A percentile compares a stretch with the other conserved stretches of the same genome.
Evolutionary conservation across 345 rosid genomes (phyloP).

Genomic region (Luvunga scandens): DNA sequence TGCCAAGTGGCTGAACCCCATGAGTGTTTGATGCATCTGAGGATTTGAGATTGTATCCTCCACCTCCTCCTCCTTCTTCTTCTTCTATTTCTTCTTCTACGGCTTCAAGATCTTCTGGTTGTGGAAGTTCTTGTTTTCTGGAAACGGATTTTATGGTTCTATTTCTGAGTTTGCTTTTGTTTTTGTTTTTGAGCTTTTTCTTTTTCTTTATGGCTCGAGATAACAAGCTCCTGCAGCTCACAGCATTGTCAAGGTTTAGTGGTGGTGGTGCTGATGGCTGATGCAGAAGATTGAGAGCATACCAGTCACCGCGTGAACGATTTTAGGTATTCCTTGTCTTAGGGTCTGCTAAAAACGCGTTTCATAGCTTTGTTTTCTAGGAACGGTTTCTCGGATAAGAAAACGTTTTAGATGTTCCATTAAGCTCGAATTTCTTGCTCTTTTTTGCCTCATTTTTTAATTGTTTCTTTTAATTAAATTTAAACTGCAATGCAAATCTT

Average conservation of each 20-base stretch:
- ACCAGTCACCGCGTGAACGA: background rate
- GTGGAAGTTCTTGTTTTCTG: constrained; percentile 9
- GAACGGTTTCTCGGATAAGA: background rate
- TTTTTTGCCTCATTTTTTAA: too few relatives aligned
- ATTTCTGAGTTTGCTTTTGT: constrained; percentile 19
- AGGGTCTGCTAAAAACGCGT: background rate
- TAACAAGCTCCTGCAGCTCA: constrained; percentile 30
- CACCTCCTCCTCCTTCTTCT: constrained; percentile 38
- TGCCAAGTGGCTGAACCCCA: constrained; percentile 90
- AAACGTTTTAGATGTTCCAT: background rate
- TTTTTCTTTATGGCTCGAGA: constrained; percentile 28
- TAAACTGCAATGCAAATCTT: too few relatives aligned
- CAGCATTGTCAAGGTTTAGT: constrained; percentile 31
- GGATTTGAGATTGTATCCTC: constrained; percentile 62
- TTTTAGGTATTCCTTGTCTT: background rate
- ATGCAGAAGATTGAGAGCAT: background rate
- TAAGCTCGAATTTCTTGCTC: too few relatives aligned
- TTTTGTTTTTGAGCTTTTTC: constrained; percentile 15
- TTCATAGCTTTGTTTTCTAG: background rate
- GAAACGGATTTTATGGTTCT: constrained; percentile 10
- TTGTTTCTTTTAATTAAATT: too few relatives aligned
- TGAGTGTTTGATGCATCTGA: constrained; percentile 51
- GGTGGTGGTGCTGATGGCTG: background rate
- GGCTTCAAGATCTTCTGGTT: constrained; percentile 24
- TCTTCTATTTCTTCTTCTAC: constrained; percentile 29